Evolutionary conservation across 176 grass and related monocot genomes (phyloP), one percentile per base, ranked within the genome.

Genomic region (Otatea glauca): DNA sequence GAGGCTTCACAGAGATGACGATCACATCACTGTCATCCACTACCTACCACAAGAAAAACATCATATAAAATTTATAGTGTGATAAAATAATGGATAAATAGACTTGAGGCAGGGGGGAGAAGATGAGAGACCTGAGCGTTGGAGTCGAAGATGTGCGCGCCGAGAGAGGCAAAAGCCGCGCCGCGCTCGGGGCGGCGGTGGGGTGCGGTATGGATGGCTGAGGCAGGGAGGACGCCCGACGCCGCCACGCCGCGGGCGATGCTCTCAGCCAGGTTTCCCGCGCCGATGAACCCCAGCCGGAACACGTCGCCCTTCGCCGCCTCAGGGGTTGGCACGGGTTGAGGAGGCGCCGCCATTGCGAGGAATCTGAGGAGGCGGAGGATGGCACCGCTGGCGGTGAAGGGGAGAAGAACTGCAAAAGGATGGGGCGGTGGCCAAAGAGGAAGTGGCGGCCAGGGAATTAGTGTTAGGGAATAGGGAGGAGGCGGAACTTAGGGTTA

Each of bases 251-350:
- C 93, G 9, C 93, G 80, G 29, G 91, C 94, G 84, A 96, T 99
- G 90, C 91, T 99, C 93, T 99, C 97, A 54, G 93, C 97, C 70
- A 99, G 50, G 84, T 96, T 99, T 9, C 97, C 97, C 0, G 92
- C 90, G 25, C 97, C 97, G 61, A 99, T 55, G 85, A 99, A 96
- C 0, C 97, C 97, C 0, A 99, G 81, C 16, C 76, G 89, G 86
- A 94, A 99, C 51, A 62, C 43, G 65, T 88, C 89, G 11, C 44
- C 67, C 38, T 2, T 70, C 0, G 67, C 72, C 1, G 73, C 76
- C 1, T 84, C 56, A 37, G 85, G 59, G 4, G 82, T 8, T 5
- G 77, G 41, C 16, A 74, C 25, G 16, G 92, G 71, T 9, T 90
- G 88, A 56, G 80, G 48, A 24, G 69, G 48, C 65, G 92, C 82